Evolutionary conservation across 345 rosid genomes (phyloP).

Genomic region (Rubroshorea leprosula): DNA sequence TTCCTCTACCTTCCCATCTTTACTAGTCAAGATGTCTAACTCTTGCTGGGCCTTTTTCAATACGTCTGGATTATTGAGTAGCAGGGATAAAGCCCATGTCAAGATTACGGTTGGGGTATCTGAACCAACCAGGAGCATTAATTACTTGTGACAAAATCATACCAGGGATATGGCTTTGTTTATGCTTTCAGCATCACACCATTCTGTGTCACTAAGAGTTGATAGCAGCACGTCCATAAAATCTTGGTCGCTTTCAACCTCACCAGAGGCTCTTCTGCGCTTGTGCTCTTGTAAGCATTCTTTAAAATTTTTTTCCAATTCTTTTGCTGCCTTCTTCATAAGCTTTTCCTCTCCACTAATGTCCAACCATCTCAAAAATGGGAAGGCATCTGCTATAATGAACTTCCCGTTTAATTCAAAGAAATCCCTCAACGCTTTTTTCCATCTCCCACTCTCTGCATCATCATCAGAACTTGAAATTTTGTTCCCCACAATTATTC

Average conservation of each 20-base stretch:
- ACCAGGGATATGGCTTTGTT: conserved; percentile 31
- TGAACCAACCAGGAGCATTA: conserved; percentile 15
- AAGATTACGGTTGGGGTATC: conserved; percentile 23
- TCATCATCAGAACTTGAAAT: not conserved
- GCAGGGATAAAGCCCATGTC: conserved; percentile 27
- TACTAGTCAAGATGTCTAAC: conserved; percentile 20
- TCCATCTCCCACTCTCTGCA: conserved; percentile 3
- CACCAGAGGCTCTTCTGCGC: conserved; percentile 4
- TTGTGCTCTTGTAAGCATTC: conserved; percentile 27
- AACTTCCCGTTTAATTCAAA: conserved; percentile 17
- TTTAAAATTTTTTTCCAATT: conserved; percentile 19
- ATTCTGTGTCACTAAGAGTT: conserved; percentile 5
- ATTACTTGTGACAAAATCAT: no score
- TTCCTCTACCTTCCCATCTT: conserved; percentile 21
- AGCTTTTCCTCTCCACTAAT: conserved; percentile 24
- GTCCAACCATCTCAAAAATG: conserved; percentile 34
- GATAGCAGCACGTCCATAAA: conserved; percentile 32
- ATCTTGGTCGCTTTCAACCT: conserved; percentile 9
- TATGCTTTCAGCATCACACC: conserved; percentile 24
- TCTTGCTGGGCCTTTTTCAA: conserved; percentile 23
- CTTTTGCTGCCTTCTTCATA: conserved; percentile 22
- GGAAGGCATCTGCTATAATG: conserved; percentile 25
- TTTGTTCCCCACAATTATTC: conserved; percentile 28
- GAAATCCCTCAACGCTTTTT: conserved; percentile 15
- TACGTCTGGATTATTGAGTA: conserved; percentile 23